These are phyloP conservation scores for Isochrysis galbana DNA, from an alignment of 78 protist species.

Conservation along the genomic window DNA sequence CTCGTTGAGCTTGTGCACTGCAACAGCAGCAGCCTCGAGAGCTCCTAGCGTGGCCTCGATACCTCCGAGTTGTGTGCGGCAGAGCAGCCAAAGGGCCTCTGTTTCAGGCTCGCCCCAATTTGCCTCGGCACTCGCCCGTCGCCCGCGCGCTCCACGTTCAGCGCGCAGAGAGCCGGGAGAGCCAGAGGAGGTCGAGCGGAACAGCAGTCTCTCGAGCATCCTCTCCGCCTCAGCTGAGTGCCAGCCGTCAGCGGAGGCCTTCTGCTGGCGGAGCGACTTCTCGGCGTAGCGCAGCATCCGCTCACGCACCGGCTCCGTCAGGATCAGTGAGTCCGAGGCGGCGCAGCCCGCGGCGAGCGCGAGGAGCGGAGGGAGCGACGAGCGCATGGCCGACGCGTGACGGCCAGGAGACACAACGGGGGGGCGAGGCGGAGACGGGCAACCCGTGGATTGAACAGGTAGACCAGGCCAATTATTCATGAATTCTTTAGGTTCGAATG, in stretches of 20 bases:
- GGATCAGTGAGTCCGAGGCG: not conserved
- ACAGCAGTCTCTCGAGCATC: not conserved
- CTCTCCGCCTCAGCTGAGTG: not conserved
- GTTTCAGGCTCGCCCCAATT: not conserved
- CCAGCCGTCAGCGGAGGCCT: not conserved
- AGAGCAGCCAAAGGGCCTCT: slow-evolving; percentile 8
- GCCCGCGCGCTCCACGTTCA: not conserved
- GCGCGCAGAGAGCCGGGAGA: not conserved
- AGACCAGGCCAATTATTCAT: too few species aligned
- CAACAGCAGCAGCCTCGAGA: not conserved
- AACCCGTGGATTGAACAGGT: too few species aligned
- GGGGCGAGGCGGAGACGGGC: too few species aligned
- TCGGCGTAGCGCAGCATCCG: not conserved
- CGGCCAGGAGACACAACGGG: too few species aligned
- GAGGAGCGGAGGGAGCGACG: too few species aligned
- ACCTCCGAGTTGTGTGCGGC: not conserved
- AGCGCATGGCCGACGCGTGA: too few species aligned
- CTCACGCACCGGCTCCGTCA: not conserved
- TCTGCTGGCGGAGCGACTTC: not conserved
- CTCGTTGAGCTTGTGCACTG: not conserved
- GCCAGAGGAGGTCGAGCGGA: not conserved
- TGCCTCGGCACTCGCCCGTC: not conserved
- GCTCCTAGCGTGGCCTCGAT: not conserved
- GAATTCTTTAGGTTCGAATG: too few species aligned
- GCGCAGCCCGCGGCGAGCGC: too few species aligned